Conservation (phyloP, 148 eudicot species). For the Amaranthus palmeri region DNA sequence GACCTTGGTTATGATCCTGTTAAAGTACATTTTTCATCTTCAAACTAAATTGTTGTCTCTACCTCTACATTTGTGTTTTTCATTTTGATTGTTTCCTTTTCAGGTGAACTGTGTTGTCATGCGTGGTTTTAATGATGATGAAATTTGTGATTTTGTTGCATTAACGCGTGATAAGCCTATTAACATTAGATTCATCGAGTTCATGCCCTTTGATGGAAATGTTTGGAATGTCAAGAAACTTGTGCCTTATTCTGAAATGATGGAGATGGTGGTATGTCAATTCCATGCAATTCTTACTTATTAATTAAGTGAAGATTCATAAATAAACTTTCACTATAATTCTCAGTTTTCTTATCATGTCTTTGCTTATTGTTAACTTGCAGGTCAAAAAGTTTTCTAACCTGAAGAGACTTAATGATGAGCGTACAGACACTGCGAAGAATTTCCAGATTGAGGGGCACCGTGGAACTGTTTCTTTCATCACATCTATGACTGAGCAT, state of each 20-base stretch:
- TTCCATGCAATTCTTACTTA: neutral
- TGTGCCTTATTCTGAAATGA: slow-evolving; percentile 74
- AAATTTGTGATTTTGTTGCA: slow-evolving; percentile 89
- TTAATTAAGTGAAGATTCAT: neutral
- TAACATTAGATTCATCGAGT: slow-evolving; percentile 85
- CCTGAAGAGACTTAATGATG: slow-evolving; percentile 56
- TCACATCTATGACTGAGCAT: slow-evolving; percentile 97
- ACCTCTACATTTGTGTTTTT: neutral
- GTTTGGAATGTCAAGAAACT: slow-evolving; percentile 98
- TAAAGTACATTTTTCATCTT: slow-evolving; percentile 43
- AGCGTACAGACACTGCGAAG: slow-evolving; percentile 88
- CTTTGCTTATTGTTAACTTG: slow-evolving; percentile 2
- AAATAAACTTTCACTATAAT: neutral
- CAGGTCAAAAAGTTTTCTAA: slow-evolving; percentile 59
- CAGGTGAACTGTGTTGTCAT: slow-evolving; percentile 94
- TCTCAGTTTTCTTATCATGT: neutral
- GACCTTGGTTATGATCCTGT: slow-evolving; percentile 85
- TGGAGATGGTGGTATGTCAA: slow-evolving; percentile 75
- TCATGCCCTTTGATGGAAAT: slow-evolving; percentile 98
- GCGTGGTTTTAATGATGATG: slow-evolving; percentile 98
- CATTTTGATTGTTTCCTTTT: slow-evolving; percentile 1
- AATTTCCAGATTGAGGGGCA: slow-evolving; percentile 86
- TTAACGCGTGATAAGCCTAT: slow-evolving; percentile 74
- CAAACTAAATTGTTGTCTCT: neutral
- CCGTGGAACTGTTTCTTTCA: slow-evolving; percentile 83